These are phyloP conservation scores for Nitzschia sp. DNA, from an alignment of 108 stramenopile species.

Conservation along the genomic window DNA sequence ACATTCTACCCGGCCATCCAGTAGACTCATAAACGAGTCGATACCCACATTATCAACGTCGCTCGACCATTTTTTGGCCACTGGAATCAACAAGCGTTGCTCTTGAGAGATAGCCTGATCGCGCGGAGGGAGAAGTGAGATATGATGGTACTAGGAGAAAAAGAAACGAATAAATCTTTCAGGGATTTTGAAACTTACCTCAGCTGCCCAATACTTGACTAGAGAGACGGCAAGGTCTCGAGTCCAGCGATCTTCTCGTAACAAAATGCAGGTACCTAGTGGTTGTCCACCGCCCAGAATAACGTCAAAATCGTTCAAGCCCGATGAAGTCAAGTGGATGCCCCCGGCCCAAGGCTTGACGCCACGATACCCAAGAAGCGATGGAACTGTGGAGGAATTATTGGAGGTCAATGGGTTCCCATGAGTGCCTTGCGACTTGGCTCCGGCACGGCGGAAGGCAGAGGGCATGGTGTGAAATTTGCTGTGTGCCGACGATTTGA, in stretches of 20 bases:
- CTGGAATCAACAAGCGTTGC: slow-evolving; percentile 36
- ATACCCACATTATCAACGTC: not conserved
- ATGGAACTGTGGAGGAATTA: not conserved
- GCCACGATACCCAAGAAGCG: slow-evolving; percentile 6
- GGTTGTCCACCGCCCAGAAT: slow-evolving; percentile 81
- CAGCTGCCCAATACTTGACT: slow-evolving; percentile 78
- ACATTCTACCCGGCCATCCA: not conserved
- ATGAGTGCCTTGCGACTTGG: not conserved
- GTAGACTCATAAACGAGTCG: not conserved
- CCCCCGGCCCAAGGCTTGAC: slow-evolving; percentile 47
- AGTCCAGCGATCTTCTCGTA: slow-evolving; percentile 85
- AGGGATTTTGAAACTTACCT: slow-evolving; percentile 62
- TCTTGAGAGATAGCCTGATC: slow-evolving; percentile 52
- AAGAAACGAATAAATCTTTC: not conserved
- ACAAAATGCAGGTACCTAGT: slow-evolving; percentile 59
- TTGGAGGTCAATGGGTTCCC: not conserved
- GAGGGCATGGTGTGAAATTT: slow-evolving; percentile 24
- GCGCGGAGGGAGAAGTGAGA: not conserved
- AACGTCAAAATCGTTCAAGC: slow-evolving; percentile 73
- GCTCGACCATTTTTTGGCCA: not conserved
- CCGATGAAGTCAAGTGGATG: slow-evolving; percentile 66
- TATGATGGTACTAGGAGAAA: not conserved
- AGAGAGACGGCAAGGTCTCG: slow-evolving; percentile 59
- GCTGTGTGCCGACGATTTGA: too few species aligned
- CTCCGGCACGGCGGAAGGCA: slow-evolving; percentile 16